Evolutionary conservation across 352 stramenopile genomes (phyloP).

Genomic region (Pythium monospermum): DNA sequence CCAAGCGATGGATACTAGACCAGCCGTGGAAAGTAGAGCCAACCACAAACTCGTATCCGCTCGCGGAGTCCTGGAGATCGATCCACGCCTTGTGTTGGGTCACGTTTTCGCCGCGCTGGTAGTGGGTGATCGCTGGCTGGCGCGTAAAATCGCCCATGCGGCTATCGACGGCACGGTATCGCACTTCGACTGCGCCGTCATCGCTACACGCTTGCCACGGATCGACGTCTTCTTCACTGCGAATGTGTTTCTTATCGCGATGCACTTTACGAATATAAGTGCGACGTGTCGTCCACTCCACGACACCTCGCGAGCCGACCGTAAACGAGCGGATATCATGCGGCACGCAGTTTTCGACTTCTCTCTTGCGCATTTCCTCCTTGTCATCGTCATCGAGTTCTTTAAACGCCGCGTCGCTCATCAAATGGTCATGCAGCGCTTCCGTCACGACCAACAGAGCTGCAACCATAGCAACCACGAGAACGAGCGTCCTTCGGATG

Average conservation of each 20-base stretch:
- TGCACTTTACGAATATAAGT: constrained; percentile 71
- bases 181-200: constrained; percentile 50
- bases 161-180: constrained; percentile 39
- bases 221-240: constrained; percentile 25
- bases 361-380: constrained; percentile 65
- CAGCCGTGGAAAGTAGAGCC: constrained; percentile 76
- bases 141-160: constrained; percentile 30
- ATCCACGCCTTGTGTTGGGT: constrained; percentile 69
- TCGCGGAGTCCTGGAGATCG: constrained; percentile 22
- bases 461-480: too few relatives aligned
- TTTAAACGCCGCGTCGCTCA: constrained; percentile 32
- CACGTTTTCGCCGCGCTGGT: constrained; percentile 40
- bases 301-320: constrained; percentile 39
- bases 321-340: constrained; percentile 73
- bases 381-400: constrained; percentile 44
- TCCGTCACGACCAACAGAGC: constrained; percentile 2
- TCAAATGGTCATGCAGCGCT: constrained; percentile 28
- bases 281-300: constrained; percentile 68
- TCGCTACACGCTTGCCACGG: constrained; percentile 72
- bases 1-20: constrained; percentile 60
- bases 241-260: constrained; percentile 31
- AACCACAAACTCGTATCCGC: constrained; percentile 67
- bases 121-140: constrained; percentile 52
- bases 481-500: background rate
- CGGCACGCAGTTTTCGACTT: constrained; percentile 83